A percentile compares a stretch with the other conserved stretches of the same genome.
Evolutionary conservation across 441 rosid species (phyloP).

Genomic region (Erysimum cheiri): DNA sequence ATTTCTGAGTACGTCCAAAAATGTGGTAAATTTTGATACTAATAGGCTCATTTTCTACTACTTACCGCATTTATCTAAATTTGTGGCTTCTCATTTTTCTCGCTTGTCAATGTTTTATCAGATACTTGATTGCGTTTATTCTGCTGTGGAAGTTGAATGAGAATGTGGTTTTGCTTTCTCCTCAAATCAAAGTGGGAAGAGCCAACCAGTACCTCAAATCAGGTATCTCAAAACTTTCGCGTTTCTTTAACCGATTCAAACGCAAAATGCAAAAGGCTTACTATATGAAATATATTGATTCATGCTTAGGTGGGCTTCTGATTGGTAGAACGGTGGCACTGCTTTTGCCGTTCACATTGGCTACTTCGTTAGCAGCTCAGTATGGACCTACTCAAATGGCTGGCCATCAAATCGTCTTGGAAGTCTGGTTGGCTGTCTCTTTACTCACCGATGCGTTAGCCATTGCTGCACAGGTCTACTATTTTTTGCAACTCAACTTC

Average conservation of each 20-base stretch:
- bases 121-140: slow-evolving; percentile 84
- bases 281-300: slow-evolving; percentile 1
- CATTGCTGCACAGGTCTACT: slow-evolving; percentile 86
- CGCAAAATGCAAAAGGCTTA: neutral
- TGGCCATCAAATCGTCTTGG: slow-evolving; percentile 90
- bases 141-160: slow-evolving; percentile 86
- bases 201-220: slow-evolving; percentile 71
- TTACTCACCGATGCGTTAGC: slow-evolving; percentile 96
- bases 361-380: slow-evolving; percentile 91
- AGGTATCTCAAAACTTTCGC: slow-evolving; percentile 50
- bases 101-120: slow-evolving; percentile 41
- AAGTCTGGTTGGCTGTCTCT: slow-evolving; percentile 93
- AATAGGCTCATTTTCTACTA: slow-evolving; percentile 19
- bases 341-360: slow-evolving; percentile 78
- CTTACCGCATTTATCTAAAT: neutral
- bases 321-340: slow-evolving; percentile 87
- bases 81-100: slow-evolving; percentile 21
- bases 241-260: neutral
- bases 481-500: slow-evolving; percentile 29
- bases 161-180: slow-evolving; percentile 72
- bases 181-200: slow-evolving; percentile 67
- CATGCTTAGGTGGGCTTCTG: slow-evolving; percentile 79
- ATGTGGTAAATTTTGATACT: slow-evolving; percentile 70
- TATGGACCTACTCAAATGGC: slow-evolving; percentile 92
- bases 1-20: slow-evolving; percentile 90